phyloP scores from a whole-genome alignment of 306 rosid genomes.

The Ammopiptanthus mongolicus region DNA sequence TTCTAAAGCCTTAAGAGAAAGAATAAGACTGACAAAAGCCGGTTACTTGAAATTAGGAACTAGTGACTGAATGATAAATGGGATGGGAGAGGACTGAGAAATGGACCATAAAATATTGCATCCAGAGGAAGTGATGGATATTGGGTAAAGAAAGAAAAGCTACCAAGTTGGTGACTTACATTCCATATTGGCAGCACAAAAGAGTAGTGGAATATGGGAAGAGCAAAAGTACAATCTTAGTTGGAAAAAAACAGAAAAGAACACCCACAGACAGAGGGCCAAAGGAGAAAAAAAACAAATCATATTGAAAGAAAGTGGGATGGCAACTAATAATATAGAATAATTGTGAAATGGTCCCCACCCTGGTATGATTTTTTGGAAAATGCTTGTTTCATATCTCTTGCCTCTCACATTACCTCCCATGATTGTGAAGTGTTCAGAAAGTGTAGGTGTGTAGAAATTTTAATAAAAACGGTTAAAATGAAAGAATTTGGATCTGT shows the following conservation, averaged over 20 bases:
- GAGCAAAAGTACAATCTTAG: conserved; percentile 18
- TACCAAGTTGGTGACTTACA: conserved; percentile 1
- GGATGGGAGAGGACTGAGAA: background rate
- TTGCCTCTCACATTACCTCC: background rate
- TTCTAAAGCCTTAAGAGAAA: conserved; percentile 10
- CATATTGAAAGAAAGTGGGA: conserved; percentile 27
- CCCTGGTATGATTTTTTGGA: background rate
- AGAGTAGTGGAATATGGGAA: background rate
- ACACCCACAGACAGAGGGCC: conserved; percentile 13
- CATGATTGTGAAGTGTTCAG: background rate
- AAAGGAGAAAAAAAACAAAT: conserved; percentile 33
- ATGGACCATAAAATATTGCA: background rate
- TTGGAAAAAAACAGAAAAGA: conserved; percentile 20
- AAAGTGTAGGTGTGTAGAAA: background rate
- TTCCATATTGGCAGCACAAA: conserved; percentile 6
- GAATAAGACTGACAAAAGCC: background rate
- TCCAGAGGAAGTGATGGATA: conserved; percentile 7
- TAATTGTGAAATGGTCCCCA: conserved; percentile 42
- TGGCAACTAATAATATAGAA: conserved; percentile 34
- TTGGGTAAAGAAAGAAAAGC: background rate
- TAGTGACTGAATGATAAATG: background rate
- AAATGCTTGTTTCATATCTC: background rate
- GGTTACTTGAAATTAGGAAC: background rate
- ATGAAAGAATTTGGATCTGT: too few relatives aligned
- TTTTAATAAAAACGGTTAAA: too few relatives aligned